Evolutionary conservation across 192 early-diverging fungal genomes (phyloP), one percentile per base, ranked within the genome.

Genomic region (Podila epicladia): DNA sequence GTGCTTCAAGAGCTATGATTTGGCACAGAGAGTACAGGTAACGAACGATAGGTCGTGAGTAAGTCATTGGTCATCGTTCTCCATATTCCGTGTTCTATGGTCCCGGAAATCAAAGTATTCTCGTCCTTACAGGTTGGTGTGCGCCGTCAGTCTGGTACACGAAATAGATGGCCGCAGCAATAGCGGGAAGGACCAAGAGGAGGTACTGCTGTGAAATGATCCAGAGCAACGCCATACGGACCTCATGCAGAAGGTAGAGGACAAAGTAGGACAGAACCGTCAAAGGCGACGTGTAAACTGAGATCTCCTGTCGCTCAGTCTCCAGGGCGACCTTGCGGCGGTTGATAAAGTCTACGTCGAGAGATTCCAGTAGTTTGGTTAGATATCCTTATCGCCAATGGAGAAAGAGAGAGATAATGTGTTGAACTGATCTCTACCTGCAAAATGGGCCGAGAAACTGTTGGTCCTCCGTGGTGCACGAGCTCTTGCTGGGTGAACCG

Each of bases 71-170:
- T 2, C 35, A 15, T 45, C 41, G 7, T 15, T 3, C 8, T 45
- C 15, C 1, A 37, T 37, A 9, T 11, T 45, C 41, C 41, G 17
- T 15, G 41, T 15, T 45, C 41, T 4, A 15, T 45, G 41, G 15
- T 15, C 41, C 13, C 41, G 15, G 8, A 12, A 41, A 9, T 12
- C 5, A 41, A n/a, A 33, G 9, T 13, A 19, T 37, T 24, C 35
- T n/a, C 5, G 45, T 15, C n/a, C 69, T 45, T 87, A 90, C 90
- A 67, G 83, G 62, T 64, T 91, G 85, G 84, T 90, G 89, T 53
- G 87, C 77, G 33, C 91, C 91, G 37, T 92, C 90, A 4, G 78
- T 67, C 41, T 74, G 74, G 62, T 92, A 91, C 37, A 83, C 61
- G 48, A 80, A 64, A 62, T 82, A 82, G 57, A 87, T 58, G 13